Evolutionary conservation across 2,329 filamentous ascomycete species (phyloP).

Genomic region (Pseudogymnoascus sp.): DNA sequence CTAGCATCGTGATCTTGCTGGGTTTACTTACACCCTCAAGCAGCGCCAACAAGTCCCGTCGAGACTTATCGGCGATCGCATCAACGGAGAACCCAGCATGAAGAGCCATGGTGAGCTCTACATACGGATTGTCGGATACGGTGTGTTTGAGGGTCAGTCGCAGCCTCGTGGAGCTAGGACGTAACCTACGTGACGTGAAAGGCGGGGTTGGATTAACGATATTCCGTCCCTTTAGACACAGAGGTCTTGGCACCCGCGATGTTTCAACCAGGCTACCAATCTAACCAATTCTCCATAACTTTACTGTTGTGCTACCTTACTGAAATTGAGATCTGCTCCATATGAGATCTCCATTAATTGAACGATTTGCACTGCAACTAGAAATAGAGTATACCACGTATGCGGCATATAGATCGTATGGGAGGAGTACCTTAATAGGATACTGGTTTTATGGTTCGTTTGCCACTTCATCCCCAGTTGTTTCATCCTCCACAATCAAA

Average conservation of each 20-base stretch:
- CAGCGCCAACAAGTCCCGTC: constrained; percentile 81
- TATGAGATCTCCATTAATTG: constrained; percentile 3
- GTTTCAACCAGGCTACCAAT: background rate
- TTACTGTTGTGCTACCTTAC: background rate
- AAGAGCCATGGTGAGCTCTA: constrained; percentile 60
- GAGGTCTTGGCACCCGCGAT: background rate
- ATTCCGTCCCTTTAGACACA: background rate
- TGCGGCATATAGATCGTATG: background rate
- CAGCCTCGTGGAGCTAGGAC: constrained; percentile 1
- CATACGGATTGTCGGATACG: constrained; percentile 24
- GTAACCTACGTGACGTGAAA: constrained; percentile 4
- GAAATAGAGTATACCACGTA: background rate
- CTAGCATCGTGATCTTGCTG: background rate
- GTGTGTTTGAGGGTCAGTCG: constrained; percentile 2
- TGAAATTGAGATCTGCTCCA: constrained; percentile 1
- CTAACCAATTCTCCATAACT: constrained; percentile 1
- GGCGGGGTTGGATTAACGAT: constrained; percentile 7
- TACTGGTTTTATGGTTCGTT: background rate
- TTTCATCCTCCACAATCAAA: background rate
- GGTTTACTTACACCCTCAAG: constrained; percentile 77
- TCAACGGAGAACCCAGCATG: constrained; percentile 65
- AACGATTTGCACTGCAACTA: background rate
- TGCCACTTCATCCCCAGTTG: constrained; percentile 1
- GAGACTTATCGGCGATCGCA: constrained; percentile 72
- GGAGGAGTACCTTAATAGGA: background rate